Conservation (phyloP, 176 grass and related monocot species). For the Carex cristatella region DNA sequence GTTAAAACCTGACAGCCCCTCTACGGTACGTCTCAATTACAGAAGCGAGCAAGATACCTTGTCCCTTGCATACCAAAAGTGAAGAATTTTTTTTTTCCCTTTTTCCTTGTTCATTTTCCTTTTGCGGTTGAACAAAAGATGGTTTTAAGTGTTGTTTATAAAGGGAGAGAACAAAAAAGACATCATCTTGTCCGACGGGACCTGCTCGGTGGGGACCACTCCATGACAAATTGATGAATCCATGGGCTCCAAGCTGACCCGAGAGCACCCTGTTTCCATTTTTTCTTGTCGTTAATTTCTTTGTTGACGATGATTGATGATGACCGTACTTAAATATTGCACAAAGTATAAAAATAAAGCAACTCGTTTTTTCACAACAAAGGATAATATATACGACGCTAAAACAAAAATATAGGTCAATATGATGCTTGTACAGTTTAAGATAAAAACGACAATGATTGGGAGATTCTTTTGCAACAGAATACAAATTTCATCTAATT, state of each 20-base stretch:
- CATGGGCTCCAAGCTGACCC: background rate
- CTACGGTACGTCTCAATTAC: background rate
- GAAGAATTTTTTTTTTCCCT: background rate
- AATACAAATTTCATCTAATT: no score
- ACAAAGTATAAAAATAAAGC: background rate
- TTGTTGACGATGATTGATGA: background rate
- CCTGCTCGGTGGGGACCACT: constrained; percentile 1
- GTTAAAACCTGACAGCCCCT: background rate
- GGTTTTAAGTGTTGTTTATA: background rate
- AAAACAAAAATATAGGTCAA: background rate
- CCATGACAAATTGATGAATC: background rate
- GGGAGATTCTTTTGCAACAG: background rate
- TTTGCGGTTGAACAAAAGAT: background rate
- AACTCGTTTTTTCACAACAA: background rate
- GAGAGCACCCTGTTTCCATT: constrained; percentile 2
- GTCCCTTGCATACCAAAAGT: background rate
- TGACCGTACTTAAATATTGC: background rate
- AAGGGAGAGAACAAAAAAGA: constrained; percentile 1
- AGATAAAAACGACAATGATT: background rate
- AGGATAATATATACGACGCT: background rate
- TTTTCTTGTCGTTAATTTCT: constrained; percentile 11
- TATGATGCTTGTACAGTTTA: background rate
- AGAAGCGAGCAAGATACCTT: background rate
- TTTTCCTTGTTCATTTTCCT: background rate
- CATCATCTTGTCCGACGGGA: background rate